Evolutionary conservation across 148 eudicot genomes (phyloP).

Genomic region (Fagopyrum esculentum): DNA sequence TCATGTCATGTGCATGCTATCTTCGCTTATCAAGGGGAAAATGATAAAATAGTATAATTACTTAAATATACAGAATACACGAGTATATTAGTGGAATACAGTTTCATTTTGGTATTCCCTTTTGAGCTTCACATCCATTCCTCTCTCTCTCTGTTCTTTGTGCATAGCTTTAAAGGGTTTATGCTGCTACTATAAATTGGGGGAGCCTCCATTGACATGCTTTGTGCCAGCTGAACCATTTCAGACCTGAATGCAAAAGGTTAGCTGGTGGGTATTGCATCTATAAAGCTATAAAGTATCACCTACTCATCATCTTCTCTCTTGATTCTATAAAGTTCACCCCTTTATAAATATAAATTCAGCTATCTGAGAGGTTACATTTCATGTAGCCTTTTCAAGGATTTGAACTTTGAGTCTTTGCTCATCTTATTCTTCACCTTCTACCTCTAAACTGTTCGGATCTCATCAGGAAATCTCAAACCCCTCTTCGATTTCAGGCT

Average conservation of each 20-base stretch:
- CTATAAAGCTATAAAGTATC: neutral
- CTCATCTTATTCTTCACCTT: neutral
- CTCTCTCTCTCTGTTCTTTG: constrained; percentile 7
- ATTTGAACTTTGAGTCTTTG: constrained; percentile 1
- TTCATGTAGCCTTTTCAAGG: constrained; percentile 4
- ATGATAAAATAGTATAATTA: neutral
- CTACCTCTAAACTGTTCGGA: neutral
- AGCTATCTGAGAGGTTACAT: neutral
- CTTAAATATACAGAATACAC: constrained; percentile 6
- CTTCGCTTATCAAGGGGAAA: too few species aligned
- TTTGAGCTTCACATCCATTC: constrained; percentile 3
- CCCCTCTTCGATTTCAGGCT: neutral
- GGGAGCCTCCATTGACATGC: constrained; percentile 27
- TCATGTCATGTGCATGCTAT: neutral
- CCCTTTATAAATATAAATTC: neutral
- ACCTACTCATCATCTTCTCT: neutral
- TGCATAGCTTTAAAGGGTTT: constrained; percentile 11
- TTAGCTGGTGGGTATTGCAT: constrained; percentile 1
- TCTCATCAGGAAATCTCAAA: constrained; percentile 11
- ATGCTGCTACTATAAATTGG: constrained; percentile 32
- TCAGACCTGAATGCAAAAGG: constrained; percentile 14
- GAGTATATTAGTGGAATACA: neutral
- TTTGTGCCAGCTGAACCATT: constrained; percentile 12
- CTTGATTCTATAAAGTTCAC: constrained; percentile 4
- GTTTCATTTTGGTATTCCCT: neutral